Evolutionary conservation across 352 stramenopile species (phyloP), one percentile per base, ranked within the genome.

Genomic region (Phytophthora pistaciae): DNA sequence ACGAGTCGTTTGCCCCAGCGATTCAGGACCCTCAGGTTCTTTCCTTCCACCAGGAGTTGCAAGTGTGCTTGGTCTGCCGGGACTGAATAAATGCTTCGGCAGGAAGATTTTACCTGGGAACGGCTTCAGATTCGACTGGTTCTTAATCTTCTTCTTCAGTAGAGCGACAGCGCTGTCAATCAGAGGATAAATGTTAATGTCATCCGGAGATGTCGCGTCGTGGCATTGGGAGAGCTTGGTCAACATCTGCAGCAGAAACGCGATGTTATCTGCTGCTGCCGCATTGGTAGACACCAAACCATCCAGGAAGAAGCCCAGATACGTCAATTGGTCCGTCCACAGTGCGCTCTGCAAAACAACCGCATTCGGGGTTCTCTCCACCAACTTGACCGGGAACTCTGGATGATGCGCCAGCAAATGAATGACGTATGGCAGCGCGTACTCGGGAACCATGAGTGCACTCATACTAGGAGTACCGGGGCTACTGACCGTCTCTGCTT

Each of bases 71-170:
- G 61, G 61, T 69, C 70, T 66, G 25, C 74, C 70, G 10, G 71
- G 74, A 49, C 62, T 71, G 33, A 69, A 94, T 16, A 96, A 68
- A 58, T 94, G 78, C 56, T 91, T 94, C 0, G 90, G 90, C 18
- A 96, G 68, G 63, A 86, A 96, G 44, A 96, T 95, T 61, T 87
- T 90, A 8, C 90, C 90, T 4, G 90, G 90, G 46, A 92, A 97
- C 21, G 88, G 65, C 68, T 93, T 91, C 55, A 97, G 64, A 67
- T 94, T 95, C 10, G 85, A 90, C 66, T 93, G 88, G 3, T 89
- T 93, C 74, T 94, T 93, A 63, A 97, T 96, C 46, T 90, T 90
- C 42, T 91, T 92, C 64, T 93, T 93, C 29, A 97, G 73, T 23
- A 93, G 52, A 1, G 68, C 40, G 0, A 85, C 84, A 1, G 78